These are phyloP conservation scores for Trypanosoma cruzi DNA, from an alignment of 208 protist species.

Conservation along the genomic window DNA sequence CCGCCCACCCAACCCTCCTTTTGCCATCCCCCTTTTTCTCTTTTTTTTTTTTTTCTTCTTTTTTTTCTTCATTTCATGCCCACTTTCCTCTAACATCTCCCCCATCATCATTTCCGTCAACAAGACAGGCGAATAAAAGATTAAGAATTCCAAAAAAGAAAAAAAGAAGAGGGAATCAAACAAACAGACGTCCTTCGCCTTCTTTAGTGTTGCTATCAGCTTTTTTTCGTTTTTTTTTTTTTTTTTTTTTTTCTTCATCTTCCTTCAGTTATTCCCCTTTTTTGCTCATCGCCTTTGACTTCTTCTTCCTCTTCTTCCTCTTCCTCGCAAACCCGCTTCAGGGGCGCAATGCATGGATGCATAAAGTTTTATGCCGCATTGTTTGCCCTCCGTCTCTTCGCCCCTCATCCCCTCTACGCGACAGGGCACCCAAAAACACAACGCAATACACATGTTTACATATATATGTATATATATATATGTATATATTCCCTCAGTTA, in stretches of 20 bases:
- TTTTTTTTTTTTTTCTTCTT: no score
- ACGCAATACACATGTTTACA: neutral
- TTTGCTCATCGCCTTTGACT: neutral
- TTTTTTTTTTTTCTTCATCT: slow-evolving; percentile 2
- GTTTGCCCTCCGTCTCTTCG: neutral
- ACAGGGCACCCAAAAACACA: neutral
- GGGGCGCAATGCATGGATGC: no score
- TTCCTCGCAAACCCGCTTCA: no score
- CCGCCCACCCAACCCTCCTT: no score
- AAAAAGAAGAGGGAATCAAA: neutral
- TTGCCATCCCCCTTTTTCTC: no score
- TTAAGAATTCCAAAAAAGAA: neutral
- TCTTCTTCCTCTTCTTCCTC: neutral
- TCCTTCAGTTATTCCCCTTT: neutral
- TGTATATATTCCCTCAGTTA: slow-evolving; percentile 8
- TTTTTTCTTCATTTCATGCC: no score
- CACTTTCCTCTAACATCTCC: no score
- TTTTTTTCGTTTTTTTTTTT: slow-evolving; percentile 4
- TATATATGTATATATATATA: slow-evolving; percentile 6
- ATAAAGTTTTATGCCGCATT: no score
- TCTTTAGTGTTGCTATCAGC: no score
- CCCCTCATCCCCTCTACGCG: neutral
- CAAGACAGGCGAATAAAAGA: no score
- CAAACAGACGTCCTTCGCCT: no score
- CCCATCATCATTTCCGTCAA: no score